Percentiles rank a stretch among this genome's conserved stretches.
phyloP scores from a whole-genome alignment of 2,329 filamentous ascomycete species.

The Stagonosporopsis cucurbitacearum region DNA sequence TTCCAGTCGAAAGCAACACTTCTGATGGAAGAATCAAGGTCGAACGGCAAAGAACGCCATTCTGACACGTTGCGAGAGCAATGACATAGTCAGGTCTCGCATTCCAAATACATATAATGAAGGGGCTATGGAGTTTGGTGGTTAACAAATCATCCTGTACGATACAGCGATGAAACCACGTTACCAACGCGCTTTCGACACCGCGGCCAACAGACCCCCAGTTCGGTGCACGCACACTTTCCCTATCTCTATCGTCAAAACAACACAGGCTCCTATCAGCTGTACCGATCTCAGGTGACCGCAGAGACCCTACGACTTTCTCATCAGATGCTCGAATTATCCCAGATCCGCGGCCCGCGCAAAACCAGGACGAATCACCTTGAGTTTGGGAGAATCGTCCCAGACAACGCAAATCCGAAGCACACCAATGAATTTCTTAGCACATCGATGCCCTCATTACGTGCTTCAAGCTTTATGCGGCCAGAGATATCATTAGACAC shows the following conservation, averaged over 20 bases:
- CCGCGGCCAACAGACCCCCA: neutral
- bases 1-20: neutral
- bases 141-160: neutral
- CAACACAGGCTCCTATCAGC: too few species aligned
- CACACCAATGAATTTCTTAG: neutral
- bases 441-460: neutral
- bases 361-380: neutral
- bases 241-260: neutral
- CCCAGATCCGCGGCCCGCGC: neutral
- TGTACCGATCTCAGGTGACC: too few species aligned
- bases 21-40: constrained; percentile 6
- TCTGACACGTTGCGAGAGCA: constrained; percentile 1
- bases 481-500: neutral
- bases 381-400: too few species aligned
- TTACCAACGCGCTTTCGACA: neutral
- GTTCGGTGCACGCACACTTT: neutral
- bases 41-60: constrained; percentile 4
- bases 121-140: neutral
- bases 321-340: too few species aligned
- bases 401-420: neutral
- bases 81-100: too few species aligned
- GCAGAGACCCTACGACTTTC: too few species aligned
- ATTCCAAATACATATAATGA: neutral
- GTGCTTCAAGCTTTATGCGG: neutral
- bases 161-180: neutral